phyloP scores from a whole-genome alignment of 306 rosid genomes.

The Gastrolobium bilobum region DNA sequence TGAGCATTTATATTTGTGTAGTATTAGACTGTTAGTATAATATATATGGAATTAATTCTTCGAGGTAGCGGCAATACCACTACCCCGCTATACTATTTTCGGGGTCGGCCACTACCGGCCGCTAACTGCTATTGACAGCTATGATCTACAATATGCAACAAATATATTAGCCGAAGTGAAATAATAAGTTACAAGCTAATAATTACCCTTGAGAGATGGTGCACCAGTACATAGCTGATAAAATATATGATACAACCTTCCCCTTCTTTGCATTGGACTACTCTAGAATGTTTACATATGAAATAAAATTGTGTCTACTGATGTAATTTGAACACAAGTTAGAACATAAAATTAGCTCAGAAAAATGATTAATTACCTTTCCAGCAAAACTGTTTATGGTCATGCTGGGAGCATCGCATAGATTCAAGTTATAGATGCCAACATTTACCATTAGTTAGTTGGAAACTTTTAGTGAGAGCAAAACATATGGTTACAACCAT shows the following conservation, averaged over 20 bases:
- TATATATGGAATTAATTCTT: too few relatives aligned
- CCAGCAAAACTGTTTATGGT: slow-evolving; percentile 78
- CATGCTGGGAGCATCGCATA: slow-evolving; percentile 36
- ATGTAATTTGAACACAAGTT: slow-evolving; percentile 26
- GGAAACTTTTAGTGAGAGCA: slow-evolving; percentile 26
- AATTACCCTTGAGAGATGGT: slow-evolving; percentile 69
- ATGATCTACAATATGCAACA: slow-evolving; percentile 35
- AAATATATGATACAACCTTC: slow-evolving; percentile 97
- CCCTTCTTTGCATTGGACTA: slow-evolving; percentile 93
- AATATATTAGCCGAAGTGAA: slow-evolving; percentile 17
- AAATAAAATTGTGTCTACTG: slow-evolving; percentile 41
- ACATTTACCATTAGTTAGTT: slow-evolving; percentile 56
- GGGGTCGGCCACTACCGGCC: too few relatives aligned
- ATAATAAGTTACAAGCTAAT: slow-evolving; percentile 22
- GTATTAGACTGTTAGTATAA: too few relatives aligned
- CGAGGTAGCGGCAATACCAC: too few relatives aligned
- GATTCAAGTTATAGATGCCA: slow-evolving; percentile 45
- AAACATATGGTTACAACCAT: slow-evolving; percentile 35
- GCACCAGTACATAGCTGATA: slow-evolving; percentile 96
- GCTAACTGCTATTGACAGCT: neutral
- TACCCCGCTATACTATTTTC: too few relatives aligned
- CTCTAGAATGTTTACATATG: slow-evolving; percentile 78
- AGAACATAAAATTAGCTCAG: slow-evolving; percentile 35
- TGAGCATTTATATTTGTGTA: too few relatives aligned
- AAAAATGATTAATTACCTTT: slow-evolving; percentile 71